Evolutionary conservation across 805 yeast genomes (phyloP).

Genomic region (Candida ipomoeae): DNA sequence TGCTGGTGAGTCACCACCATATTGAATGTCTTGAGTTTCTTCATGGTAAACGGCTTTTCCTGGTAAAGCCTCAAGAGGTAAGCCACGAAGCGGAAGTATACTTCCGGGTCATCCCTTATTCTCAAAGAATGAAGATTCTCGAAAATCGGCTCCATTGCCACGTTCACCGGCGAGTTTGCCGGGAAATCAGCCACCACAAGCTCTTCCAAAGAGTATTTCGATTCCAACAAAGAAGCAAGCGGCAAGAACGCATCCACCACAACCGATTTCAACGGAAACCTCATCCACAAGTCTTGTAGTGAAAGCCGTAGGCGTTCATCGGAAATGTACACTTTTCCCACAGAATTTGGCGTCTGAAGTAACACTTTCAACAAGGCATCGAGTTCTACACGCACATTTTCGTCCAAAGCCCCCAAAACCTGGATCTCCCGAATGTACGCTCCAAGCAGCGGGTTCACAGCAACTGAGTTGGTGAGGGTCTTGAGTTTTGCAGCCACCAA

Average conservation of each 20-base stretch:
- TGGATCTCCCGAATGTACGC: slow-evolving; percentile 6
- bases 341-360: slow-evolving; percentile 4
- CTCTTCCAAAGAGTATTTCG: slow-evolving; percentile 5
- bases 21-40: slow-evolving; percentile 20
- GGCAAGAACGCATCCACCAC: slow-evolving; percentile 20
- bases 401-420: slow-evolving; percentile 4
- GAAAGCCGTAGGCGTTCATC: slow-evolving; percentile 7
- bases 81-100: slow-evolving; percentile 4
- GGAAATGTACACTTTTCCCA: slow-evolving; percentile 20
- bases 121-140: slow-evolving; percentile 7
- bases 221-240: neutral
- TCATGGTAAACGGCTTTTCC: slow-evolving; percentile 10
- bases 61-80: slow-evolving; percentile 10
- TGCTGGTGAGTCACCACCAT: slow-evolving; percentile 21
- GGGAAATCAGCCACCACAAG: slow-evolving; percentile 12
- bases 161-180: neutral
- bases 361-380: slow-evolving; percentile 4
- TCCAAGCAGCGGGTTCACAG: slow-evolving; percentile 30
- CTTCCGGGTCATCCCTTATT: slow-evolving; percentile 8
- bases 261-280: slow-evolving; percentile 16
- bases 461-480: slow-evolving; percentile 35
- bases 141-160: slow-evolving; percentile 4
- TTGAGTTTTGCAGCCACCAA: slow-evolving; percentile 36
- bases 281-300: slow-evolving; percentile 9
- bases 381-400: slow-evolving; percentile 1